Percentiles rank a stretch among this genome's conserved stretches.
phyloP scores from a whole-genome alignment of 768 basidiomycete genomes.

The Podaxis pistillaris region DNA sequence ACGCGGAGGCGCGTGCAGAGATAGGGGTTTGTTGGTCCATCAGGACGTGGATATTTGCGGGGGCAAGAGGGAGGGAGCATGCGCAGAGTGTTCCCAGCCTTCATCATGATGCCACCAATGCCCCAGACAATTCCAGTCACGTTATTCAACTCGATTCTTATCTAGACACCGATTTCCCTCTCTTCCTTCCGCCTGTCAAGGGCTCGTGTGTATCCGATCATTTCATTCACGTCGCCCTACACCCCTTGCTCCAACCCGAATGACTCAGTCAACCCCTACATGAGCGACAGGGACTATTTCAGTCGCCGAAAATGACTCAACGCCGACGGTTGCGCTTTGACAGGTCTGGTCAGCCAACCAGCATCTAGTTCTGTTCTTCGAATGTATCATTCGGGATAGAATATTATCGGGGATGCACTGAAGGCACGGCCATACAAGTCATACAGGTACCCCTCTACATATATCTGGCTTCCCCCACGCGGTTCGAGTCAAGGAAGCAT shows the following conservation, averaged over 20 bases:
- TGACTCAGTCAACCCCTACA: neutral
- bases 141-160: constrained; percentile 3
- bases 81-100: neutral
- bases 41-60: constrained; percentile 5
- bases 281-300: neutral
- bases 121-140: constrained; percentile 2
- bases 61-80: neutral
- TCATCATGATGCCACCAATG: neutral
- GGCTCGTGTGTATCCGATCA: neutral
- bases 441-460: neutral
- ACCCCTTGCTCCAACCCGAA: neutral
- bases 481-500: neutral
- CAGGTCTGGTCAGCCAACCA: neutral
- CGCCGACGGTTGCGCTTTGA: neutral
- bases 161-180: neutral
- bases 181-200: neutral
- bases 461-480: neutral
- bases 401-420: too few relatives aligned
- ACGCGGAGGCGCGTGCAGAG: constrained; percentile 39
- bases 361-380: neutral
- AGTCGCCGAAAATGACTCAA: neutral
- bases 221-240: neutral
- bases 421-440: too few relatives aligned
- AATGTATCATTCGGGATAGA: neutral
- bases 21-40: constrained; percentile 34